Base-by-base conservation (phyloP, 2,329 filamentous ascomycete species). In the Colletotrichum lupini region DNA sequence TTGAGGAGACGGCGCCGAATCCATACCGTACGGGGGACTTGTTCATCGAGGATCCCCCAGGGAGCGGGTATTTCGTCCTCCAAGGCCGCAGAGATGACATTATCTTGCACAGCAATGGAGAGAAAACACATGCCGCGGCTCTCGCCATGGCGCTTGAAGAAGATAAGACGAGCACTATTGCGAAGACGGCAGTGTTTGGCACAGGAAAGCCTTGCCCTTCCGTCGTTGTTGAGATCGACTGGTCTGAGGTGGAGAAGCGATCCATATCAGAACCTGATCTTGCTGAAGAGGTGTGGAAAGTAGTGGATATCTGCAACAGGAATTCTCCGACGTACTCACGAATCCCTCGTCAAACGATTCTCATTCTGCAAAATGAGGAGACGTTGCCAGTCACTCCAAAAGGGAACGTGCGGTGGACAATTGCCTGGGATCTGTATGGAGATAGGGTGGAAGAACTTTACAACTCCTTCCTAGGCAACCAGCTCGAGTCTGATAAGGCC, bases 71-170 rank as follows among this genome's bases (percentile, higher is more conserved):
- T 8, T 72, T 68, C 12, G 64, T 72, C 4, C 68, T 72, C 14
- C 68, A 62, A 35, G 68, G 68, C 11, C 56, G 68, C 3, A 64
- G 68, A 5, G 68, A 72, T 22, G 68, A 72, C 16, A 57, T 72
- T 2, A 49, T 72, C 7, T 6, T 72, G 5, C 64, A 72, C 5
- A 56, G 42, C 3, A 72, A 72, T 9, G 68, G 68, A 4, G 68
- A 72, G 35, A 72, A 72, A 49, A 72, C 64, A 0, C 63, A 72
- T 6, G 68, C 68, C 6, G 35, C 64, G 11, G 68, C 57, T 5
- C 30, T 72, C 24, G 68, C 68, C 2, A 62, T 68, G 68, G 28
- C 57, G 4, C 14, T 72, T 0, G 68, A 72, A 30, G 68, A 72
- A 9, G 49, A 72, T 8, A 62, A 62, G 28, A 30, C n/a, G 4